Evolutionary conservation across 2,329 filamentous ascomycete genomes (phyloP).

Genomic region (Colletotrichum sp.): DNA sequence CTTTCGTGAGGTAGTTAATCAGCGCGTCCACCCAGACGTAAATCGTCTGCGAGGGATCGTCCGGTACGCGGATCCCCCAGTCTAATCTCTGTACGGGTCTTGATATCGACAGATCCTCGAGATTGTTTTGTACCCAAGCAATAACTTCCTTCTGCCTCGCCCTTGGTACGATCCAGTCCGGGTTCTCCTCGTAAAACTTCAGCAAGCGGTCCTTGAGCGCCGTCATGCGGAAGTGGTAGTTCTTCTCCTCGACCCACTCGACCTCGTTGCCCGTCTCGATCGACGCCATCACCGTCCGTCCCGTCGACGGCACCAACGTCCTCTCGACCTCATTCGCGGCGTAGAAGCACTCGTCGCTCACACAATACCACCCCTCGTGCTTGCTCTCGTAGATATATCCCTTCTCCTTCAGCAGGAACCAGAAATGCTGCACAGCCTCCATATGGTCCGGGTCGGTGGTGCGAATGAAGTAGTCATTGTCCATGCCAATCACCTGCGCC

Average conservation of each 20-base stretch:
- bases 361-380: conserved; percentile 95
- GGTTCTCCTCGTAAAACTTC: conserved; percentile 79
- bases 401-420: conserved; percentile 77
- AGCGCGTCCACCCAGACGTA: conserved; percentile 99
- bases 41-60: conserved; percentile 85
- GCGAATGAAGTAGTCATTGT: conserved; percentile 87
- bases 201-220: conserved; percentile 80
- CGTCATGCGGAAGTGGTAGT: conserved; percentile 94
- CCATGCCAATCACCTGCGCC: conserved; percentile 71
- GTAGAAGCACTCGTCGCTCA: conserved; percentile 97
- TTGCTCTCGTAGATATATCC: conserved; percentile 84
- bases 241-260: conserved; percentile 91
- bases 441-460: conserved; percentile 86
- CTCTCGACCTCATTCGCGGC: conserved; percentile 77
- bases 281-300: conserved; percentile 81
- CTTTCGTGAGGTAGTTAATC: conserved; percentile 89
- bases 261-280: conserved; percentile 90
- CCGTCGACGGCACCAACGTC: conserved; percentile 78
- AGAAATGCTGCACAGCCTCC: conserved; percentile 87
- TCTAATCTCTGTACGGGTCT: conserved; percentile 76
- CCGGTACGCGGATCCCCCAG: conserved; percentile 91
- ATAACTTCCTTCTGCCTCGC: conserved; percentile 80
- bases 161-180: conserved; percentile 75
- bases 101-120: conserved; percentile 90
- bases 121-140: conserved; percentile 74